Percentiles rank a stretch among this genome's conserved stretches.
phyloP scores from a whole-genome alignment of 768 basidiomycete species.

The Mycena polygramma region DNA sequence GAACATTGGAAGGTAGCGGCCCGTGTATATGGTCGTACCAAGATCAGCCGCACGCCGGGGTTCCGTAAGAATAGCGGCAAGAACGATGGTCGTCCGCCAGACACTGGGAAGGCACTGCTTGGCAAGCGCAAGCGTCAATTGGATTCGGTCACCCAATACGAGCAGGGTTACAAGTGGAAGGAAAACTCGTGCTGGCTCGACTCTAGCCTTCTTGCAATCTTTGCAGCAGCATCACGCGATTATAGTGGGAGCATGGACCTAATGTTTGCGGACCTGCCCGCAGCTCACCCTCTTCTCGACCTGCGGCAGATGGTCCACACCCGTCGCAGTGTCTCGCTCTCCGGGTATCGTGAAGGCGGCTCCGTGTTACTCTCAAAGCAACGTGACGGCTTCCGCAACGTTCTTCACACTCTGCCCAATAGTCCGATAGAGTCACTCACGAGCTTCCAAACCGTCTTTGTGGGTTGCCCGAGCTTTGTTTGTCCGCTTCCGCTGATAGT shows the following conservation, averaged over 20 bases:
- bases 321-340: background rate
- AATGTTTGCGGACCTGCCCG: conserved; percentile 5
- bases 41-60: background rate
- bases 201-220: background rate
- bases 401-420: background rate
- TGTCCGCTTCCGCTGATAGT: too few relatives aligned
- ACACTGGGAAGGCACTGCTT: conserved; percentile 5
- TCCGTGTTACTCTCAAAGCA: background rate
- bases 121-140: background rate
- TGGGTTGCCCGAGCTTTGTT: background rate
- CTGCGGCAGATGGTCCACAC: conserved; percentile 16
- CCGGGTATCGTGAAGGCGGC: conserved; percentile 10
- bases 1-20: conserved; percentile 7
- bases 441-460: background rate
- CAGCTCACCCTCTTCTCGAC: background rate
- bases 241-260: conserved; percentile 2
- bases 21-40: background rate
- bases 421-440: background rate
- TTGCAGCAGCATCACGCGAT: conserved; percentile 9
- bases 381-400: conserved; percentile 17
- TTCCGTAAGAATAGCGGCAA: background rate
- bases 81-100: conserved; percentile 24
- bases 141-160: background rate
- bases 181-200: conserved; percentile 24
- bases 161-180: conserved; percentile 1